Evolutionary conservation across 805 yeast species (phyloP), one percentile per base, ranked within the genome.

Genomic region (Candida caryicola): DNA sequence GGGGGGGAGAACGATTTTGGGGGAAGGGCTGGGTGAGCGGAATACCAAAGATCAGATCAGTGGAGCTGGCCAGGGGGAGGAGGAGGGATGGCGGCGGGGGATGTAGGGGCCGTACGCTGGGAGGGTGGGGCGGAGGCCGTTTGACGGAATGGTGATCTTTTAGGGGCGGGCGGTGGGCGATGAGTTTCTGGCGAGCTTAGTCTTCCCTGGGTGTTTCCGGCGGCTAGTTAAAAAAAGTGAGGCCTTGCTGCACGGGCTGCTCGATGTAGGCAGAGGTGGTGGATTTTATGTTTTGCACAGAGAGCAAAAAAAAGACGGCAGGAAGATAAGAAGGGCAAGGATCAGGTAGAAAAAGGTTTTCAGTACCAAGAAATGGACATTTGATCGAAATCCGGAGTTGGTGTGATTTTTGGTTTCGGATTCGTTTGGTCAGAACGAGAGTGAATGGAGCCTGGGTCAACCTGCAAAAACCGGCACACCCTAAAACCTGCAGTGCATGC

Each of bases 161-260:
- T 7, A n/a, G 17, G n/a, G 23, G 23, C n/a, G 33, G 23, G 33
- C 23, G 17, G 16, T 14, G 33, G 33, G 17, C 17, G 31, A 17
- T 17, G 16, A 26, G 19, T n/a, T 10, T 29, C 12, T 16, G 17
- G 31, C 31, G 19, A 16, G 15, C 15, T 29, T 26, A 26, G 29
- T 14, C n/a, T 8, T 6, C 14, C 14, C 6, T n/a, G n/a, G n/a
- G 29, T 7, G 29, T 8, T 12, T n/a, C 29, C 5, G n/a, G 29
- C 10, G 25, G 10, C 25, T 23, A 26, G 29, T 5, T n/a, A n/a
- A 14, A 26, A 14, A n/a, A 14, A 26, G 29, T 10, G 25, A 26
- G 31, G 17, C 7, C 18, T 4, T 17, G 17, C 31, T 8, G 18
- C 18, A 9, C 9, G 18, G 31, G 31, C 10, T 4, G 31, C n/a